These are phyloP conservation scores for Epichloe sp. DNA, from an alignment of 2,329 filamentous ascomycete genomes.

Conservation along the genomic window DNA sequence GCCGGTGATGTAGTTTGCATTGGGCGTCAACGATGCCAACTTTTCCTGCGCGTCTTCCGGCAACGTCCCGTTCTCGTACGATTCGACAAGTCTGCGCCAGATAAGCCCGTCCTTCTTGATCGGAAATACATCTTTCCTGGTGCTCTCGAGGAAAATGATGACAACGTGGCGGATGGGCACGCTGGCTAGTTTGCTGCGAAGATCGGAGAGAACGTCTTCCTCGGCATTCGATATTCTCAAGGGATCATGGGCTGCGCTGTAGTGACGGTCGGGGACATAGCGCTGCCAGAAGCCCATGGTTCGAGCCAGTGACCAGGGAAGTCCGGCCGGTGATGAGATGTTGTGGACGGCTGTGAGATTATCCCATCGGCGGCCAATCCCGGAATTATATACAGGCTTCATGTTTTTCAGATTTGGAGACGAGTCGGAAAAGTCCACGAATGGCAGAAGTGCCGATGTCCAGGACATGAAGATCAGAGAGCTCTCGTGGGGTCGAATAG, in stretches of 20 bases:
- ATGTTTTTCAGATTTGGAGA: slow-evolving; percentile 15
- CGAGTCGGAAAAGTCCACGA: slow-evolving; percentile 19
- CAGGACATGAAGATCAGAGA: slow-evolving; percentile 23
- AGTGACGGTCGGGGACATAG: slow-evolving; percentile 13
- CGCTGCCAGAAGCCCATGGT: slow-evolving; percentile 17
- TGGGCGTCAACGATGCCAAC: slow-evolving; percentile 17
- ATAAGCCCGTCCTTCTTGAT: slow-evolving; percentile 27
- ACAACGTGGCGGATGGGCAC: slow-evolving; percentile 30
- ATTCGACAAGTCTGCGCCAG: slow-evolving; percentile 20
- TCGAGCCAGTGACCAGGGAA: slow-evolving; percentile 12
- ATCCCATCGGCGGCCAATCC: slow-evolving; percentile 16
- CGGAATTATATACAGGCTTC: slow-evolving; percentile 9
- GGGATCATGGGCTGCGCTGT: slow-evolving; percentile 24
- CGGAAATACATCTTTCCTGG: slow-evolving; percentile 31
- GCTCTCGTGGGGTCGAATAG: slow-evolving; percentile 16
- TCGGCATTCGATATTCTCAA: slow-evolving; percentile 27
- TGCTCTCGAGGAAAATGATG: slow-evolving; percentile 31
- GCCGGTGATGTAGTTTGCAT: slow-evolving; percentile 21
- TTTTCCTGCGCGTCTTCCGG: slow-evolving; percentile 18
- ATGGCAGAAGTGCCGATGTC: slow-evolving; percentile 19
- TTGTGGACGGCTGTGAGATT: slow-evolving; percentile 16
- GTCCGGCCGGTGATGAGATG: slow-evolving; percentile 12
- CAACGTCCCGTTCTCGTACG: slow-evolving; percentile 18
- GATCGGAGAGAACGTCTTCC: slow-evolving; percentile 16
- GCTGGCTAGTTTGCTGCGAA: slow-evolving; percentile 14